Base-by-base conservation (phyloP, 2,329 filamentous ascomycete species). In the Byssothecium circinans region DNA sequence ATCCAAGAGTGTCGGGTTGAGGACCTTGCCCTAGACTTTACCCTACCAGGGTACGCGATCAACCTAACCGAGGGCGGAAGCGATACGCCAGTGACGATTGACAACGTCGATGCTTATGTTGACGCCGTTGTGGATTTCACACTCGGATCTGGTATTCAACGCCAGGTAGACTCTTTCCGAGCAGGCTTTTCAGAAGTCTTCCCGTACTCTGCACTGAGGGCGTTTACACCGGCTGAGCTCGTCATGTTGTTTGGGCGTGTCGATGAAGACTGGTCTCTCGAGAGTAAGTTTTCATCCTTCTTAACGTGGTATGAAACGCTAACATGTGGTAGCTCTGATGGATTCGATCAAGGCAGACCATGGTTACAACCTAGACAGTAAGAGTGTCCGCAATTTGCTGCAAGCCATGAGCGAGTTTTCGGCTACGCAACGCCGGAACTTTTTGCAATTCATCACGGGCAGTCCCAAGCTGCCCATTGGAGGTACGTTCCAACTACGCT, bases 301-400 rank as follows among this genome's bases (percentile, higher is more conserved):
- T 1, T 49, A 38, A 27, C 6, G 30, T 6, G 19, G 2, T 6
- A 15, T 6, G n/a, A n/a, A 41, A 63, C n/a, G 50, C 67, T 73
- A 64, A 72, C 60, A 49, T 58, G 53, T 35, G 43, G 2, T 60
- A 94, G 89, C 94, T 50, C 83, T 99, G 33, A 95, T 95, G 83
- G 94, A 99, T 67, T 96, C 92, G 0, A 92, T 99, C 76, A 99
- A 99, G 75, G 94, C 94, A 22, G 94, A 99, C 62, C 94, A 99
- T 68, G 94, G 94, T 8, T 99, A 89, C 77, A 99, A 97, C 62
- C 94, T 99, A 83, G 94, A 99, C 68, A 97, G 92, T 78, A 89
- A 87, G 75, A 96, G 88, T 64, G 91, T 99, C 39, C 90, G 87
- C 62, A 97, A 99, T 62, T 71, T 99, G 56, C 79, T 99, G 15